Percentiles rank a stretch among this genome's conserved stretches.
Conservation (phyloP, 2,329 filamentous ascomycete genomes). For the Neonectria ditissima region DNA sequence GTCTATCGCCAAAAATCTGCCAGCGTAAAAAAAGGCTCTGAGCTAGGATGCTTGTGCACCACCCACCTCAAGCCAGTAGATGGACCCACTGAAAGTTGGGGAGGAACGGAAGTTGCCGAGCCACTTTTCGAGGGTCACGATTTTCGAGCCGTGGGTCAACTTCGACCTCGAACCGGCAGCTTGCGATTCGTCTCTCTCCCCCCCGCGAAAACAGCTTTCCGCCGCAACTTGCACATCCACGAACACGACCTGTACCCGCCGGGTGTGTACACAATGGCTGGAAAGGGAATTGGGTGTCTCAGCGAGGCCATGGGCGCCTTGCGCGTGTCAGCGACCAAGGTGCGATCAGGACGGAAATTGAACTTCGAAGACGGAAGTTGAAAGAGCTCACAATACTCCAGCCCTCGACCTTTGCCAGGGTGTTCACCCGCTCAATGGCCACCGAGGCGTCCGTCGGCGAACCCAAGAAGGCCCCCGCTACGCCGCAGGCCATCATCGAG, state of each 20-base stretch:
- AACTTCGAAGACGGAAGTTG: not conserved
- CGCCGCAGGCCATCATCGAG: constrained; percentile 51
- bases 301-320: constrained; percentile 65
- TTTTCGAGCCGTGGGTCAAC: constrained; percentile 40
- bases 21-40: constrained; percentile 47
- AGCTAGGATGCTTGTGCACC: constrained; percentile 27
- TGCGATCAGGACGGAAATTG: constrained; percentile 29
- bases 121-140: constrained; percentile 43
- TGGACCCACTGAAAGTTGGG: not conserved
- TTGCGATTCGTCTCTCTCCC: not conserved
- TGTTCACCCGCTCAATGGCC: constrained; percentile 67
- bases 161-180: not conserved
- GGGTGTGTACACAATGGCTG: constrained; percentile 53
- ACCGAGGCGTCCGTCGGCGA: constrained; percentile 59
- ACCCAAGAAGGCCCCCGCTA: constrained; percentile 49
- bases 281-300: constrained; percentile 62
- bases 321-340: constrained; percentile 58
- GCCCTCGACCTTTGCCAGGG: constrained; percentile 51
- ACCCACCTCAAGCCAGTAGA: not conserved
- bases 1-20: constrained; percentile 19
- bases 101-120: constrained; percentile 43
- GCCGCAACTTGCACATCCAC: not conserved
- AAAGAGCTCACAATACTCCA: constrained; percentile 40
- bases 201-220: not conserved
- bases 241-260: constrained; percentile 25